Conservation (phyloP, 1,284 basidiomycete genomes). For the Entoloma clypeatum region DNA sequence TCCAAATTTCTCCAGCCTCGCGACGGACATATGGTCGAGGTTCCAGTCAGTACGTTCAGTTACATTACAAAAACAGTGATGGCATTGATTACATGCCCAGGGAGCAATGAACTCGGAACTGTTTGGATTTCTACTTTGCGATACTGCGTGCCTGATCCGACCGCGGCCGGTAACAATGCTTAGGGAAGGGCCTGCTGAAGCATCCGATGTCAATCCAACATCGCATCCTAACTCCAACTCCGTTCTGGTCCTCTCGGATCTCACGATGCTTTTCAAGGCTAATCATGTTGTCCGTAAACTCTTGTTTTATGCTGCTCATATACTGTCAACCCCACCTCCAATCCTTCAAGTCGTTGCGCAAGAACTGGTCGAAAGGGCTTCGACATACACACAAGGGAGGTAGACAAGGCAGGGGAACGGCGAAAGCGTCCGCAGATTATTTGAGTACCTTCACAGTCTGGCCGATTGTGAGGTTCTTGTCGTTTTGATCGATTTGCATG, state of each 20-base stretch:
- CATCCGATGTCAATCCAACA: slow-evolving; percentile 16
- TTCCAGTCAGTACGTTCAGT: slow-evolving; percentile 44
- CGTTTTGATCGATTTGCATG: no score
- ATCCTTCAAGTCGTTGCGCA: slow-evolving; percentile 41
- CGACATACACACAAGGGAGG: slow-evolving; percentile 3
- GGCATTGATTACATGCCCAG: slow-evolving; percentile 27
- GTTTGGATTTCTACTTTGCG: slow-evolving; percentile 51
- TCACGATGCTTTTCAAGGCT: slow-evolving; percentile 37
- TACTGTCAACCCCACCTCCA: slow-evolving; percentile 38
- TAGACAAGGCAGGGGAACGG: slow-evolving; percentile 6
- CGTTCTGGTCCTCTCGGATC: slow-evolving; percentile 53
- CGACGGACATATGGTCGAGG: slow-evolving; percentile 61
- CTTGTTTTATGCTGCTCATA: slow-evolving; percentile 54
- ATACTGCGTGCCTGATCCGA: slow-evolving; percentile 47
- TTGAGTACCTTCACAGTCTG: no score
- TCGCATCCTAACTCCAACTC: slow-evolving; percentile 38
- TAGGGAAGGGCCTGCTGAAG: slow-evolving; percentile 10
- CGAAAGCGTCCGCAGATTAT: no score
- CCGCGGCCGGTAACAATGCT: slow-evolving; percentile 42
- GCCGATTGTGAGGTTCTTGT: no score
- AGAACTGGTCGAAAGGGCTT: slow-evolving; percentile 29
- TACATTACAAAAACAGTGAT: not conserved
- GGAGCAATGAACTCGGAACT: slow-evolving; percentile 41
- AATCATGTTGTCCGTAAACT: slow-evolving; percentile 50
- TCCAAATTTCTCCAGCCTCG: slow-evolving; percentile 42